Percentiles rank a stretch among this genome's conserved stretches.
phyloP scores from a whole-genome alignment of 345 rosid genomes.

The thale cress (Arabidopsis thaliana) region DNA sequence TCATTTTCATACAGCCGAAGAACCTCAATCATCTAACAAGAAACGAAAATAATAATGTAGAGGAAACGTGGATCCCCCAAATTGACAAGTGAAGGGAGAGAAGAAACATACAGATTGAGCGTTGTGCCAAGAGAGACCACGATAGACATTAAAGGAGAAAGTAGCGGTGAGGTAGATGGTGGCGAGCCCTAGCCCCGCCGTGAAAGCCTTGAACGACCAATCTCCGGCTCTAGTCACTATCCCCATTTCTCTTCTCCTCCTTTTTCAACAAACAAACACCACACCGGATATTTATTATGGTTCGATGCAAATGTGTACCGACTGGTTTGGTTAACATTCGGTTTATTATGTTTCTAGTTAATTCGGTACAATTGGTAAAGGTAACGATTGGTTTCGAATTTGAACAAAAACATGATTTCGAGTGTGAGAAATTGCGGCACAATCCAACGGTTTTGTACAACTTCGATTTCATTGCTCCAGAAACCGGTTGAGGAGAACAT shows the following conservation, averaged over 20 bases:
- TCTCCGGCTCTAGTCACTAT: slow-evolving; percentile 65
- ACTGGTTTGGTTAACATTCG: not conserved
- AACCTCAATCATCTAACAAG: not conserved
- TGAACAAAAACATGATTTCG: slow-evolving; percentile 22
- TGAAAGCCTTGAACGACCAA: slow-evolving; percentile 73
- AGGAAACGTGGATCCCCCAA: not conserved
- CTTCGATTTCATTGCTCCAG: slow-evolving; percentile 25
- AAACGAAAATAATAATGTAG: not conserved
- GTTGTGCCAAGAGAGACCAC: slow-evolving; percentile 80
- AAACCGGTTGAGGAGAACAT: slow-evolving; percentile 16
- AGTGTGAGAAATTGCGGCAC: slow-evolving; percentile 35
- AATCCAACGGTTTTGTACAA: slow-evolving; percentile 40
- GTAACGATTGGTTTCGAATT: no score
- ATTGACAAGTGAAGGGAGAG: not conserved
- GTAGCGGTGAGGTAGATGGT: slow-evolving; percentile 76
- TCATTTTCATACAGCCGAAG: not conserved
- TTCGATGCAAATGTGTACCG: not conserved
- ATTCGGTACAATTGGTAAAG: not conserved
- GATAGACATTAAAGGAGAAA: slow-evolving; percentile 77
- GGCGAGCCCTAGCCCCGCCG: slow-evolving; percentile 75
- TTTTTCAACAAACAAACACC: not conserved
- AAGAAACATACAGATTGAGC: slow-evolving; percentile 59
- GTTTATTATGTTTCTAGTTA: not conserved
- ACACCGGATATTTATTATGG: slow-evolving; percentile 21
- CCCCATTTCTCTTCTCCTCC: slow-evolving; percentile 46